Evolutionary conservation across 371 early-diverging fungal genomes (phyloP).

Genomic region (Blakeslea trispora): DNA sequence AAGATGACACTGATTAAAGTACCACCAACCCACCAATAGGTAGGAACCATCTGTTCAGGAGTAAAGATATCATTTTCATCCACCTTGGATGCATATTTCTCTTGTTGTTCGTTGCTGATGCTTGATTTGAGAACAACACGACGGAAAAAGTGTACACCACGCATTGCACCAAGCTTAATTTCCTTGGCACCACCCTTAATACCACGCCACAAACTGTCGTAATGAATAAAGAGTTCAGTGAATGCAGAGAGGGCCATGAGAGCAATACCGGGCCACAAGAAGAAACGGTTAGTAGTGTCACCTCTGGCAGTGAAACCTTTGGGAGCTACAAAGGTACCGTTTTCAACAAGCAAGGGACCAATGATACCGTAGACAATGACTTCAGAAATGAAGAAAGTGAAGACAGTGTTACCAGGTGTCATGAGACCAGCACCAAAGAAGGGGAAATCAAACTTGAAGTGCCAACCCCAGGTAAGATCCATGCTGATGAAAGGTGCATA

Average conservation of each 20-base stretch:
- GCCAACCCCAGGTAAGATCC: constrained; percentile 62
- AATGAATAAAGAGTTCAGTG: constrained; percentile 61
- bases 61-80: constrained; percentile 36
- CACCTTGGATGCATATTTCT: background rate
- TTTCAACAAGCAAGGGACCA: constrained; percentile 44
- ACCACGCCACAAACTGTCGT: constrained; percentile 58
- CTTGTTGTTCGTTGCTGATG: constrained; percentile 5
- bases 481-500: constrained; percentile 50
- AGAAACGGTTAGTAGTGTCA: constrained; percentile 55
- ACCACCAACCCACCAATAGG: constrained; percentile 64
- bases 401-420: constrained; percentile 59
- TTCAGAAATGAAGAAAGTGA: constrained; percentile 59
- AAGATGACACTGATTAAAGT: constrained; percentile 58
- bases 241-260: constrained; percentile 71
- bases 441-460: constrained; percentile 54
- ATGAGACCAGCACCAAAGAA: constrained; percentile 76
- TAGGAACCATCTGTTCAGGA: constrained; percentile 56
- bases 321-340: constrained; percentile 38
- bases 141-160: constrained; percentile 8
- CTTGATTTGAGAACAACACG: constrained; percentile 4
- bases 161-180: constrained; percentile 1
- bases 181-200: constrained; percentile 44
- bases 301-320: constrained; percentile 42
- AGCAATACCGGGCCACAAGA: constrained; percentile 75
- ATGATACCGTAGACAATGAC: constrained; percentile 59